Base-by-base conservation (phyloP, 257 asterid species). In the Echites panduratus region DNA sequence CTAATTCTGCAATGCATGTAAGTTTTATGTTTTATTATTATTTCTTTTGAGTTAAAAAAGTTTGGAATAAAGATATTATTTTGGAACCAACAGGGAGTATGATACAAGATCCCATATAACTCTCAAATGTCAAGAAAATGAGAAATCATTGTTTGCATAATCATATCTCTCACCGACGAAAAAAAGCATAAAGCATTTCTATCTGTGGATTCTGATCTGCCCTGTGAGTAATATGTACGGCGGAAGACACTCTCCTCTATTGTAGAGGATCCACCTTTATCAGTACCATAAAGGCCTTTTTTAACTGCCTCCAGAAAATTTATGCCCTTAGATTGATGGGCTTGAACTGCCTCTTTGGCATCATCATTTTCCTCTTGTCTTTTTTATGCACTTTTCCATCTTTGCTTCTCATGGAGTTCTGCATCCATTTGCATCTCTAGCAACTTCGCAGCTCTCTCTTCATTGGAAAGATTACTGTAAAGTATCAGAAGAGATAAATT, bases 161-260 rank as follows among this genome's bases (percentile, higher is more conserved):
- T n/a, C n/a, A n/a, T n/a, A n/a, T 52, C 26, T 44, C 72, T 71
- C 66, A 83, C 12, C 96, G 85, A 48, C 98, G 85, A 70, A 95
- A 95, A n/a, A n/a, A n/a, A n/a, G n/a, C n/a, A n/a, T n/a, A n/a
- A n/a, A 72, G 97, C 99, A 77, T 95, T 90, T 78, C 88, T 79
- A 24, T 90, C 98, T 12, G 83, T 71, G 58, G 82, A 80, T 68
- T 85, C 89, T 38, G 87, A 84, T 73, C 85, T 82, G 56, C 94
- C 87, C 85, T 95, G 99, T 35, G 75, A 82, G 84, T 89, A 92
- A 81, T 95, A 90, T 1, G 88, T 84, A 57, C 99, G 76, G 11
- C 99, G 95, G 8, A 96, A 89, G 66, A 95, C 97, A 64, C 98
- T 95, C 85, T 95, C 99, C 86, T 95, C 98, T 66, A 95, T 87